A percentile compares a stretch with the other conserved stretches of the same genome.
These are phyloP conservation scores for Candida dajiaensis DNA, from an alignment of 805 yeast species.

Conservation along the genomic window DNA sequence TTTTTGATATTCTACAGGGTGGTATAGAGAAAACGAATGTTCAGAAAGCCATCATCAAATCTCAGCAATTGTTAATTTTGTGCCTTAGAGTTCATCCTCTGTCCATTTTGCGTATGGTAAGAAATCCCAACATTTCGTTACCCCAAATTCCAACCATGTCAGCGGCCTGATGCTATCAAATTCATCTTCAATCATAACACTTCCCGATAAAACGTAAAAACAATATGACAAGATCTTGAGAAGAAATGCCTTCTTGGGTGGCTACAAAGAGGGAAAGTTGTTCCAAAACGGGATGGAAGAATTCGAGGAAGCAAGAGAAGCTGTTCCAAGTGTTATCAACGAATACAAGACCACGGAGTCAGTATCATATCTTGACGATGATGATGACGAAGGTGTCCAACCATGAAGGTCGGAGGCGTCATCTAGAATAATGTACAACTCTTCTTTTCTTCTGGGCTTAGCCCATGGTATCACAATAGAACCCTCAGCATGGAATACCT, in stretches of 20 bases:
- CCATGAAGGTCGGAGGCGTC: background rate
- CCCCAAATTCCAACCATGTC: slow-evolving; percentile 38
- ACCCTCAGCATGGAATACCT: no score
- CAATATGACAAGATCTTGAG: slow-evolving; percentile 79
- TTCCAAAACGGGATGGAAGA: slow-evolving; percentile 46
- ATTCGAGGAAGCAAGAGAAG: slow-evolving; percentile 70
- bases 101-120: slow-evolving; percentile 74
- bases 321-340: slow-evolving; percentile 67
- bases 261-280: slow-evolving; percentile 46
- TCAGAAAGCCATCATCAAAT: slow-evolving; percentile 57
- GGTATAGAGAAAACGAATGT: slow-evolving; percentile 61
- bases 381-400: slow-evolving; percentile 28
- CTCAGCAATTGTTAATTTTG: slow-evolving; percentile 63
- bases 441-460: no score
- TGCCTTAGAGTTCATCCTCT: slow-evolving; percentile 80
- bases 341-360: slow-evolving; percentile 72
- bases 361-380: slow-evolving; percentile 38
- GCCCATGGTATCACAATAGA: no score
- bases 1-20: slow-evolving; percentile 66
- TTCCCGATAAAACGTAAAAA: slow-evolving; percentile 58
- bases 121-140: slow-evolving; percentile 50
- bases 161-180: slow-evolving; percentile 84
- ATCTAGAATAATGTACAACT: background rate
- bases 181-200: slow-evolving; percentile 64
- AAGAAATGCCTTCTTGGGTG: slow-evolving; percentile 78